Conservation (phyloP, 306 rosid species). For the Trifolium repens region DNA sequence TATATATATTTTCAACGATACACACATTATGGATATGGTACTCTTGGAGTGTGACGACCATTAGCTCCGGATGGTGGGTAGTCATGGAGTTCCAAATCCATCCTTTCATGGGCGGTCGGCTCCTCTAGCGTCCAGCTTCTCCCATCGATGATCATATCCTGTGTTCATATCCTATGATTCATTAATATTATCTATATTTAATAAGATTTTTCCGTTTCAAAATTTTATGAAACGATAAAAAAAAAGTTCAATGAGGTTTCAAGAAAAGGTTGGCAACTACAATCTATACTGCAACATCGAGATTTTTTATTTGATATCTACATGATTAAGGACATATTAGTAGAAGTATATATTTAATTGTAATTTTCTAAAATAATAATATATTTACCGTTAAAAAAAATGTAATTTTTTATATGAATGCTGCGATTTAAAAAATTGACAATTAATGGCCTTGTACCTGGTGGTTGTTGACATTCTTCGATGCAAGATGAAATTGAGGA, state of each 20-base stretch:
- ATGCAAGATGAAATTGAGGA: slow-evolving; percentile 46
- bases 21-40: slow-evolving; percentile 47
- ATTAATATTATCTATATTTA: too few species aligned
- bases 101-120: slow-evolving; percentile 46
- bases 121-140: slow-evolving; percentile 34
- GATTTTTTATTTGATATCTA: too few species aligned
- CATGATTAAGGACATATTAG: too few species aligned
- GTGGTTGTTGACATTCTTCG: slow-evolving; percentile 37
- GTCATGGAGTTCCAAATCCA: slow-evolving; percentile 74
- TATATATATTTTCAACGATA: too few species aligned
- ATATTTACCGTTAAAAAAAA: too few species aligned
- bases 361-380: too few species aligned
- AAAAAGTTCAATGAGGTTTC: too few species aligned
- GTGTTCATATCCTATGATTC: slow-evolving; percentile 16
- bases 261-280: not conserved
- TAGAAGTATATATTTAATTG: too few species aligned
- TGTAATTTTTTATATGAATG: too few species aligned
- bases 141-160: slow-evolving; percentile 40
- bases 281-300: too few species aligned
- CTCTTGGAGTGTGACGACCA: slow-evolving; percentile 84
- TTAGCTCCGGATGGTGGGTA: slow-evolving; percentile 79
- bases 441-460: slow-evolving; percentile 30
- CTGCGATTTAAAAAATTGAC: not conserved
- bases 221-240: too few species aligned
- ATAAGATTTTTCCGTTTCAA: too few species aligned